phyloP scores from a whole-genome alignment of 495 filamentous ascomycete genomes.

The Rusavskia elegans region DNA sequence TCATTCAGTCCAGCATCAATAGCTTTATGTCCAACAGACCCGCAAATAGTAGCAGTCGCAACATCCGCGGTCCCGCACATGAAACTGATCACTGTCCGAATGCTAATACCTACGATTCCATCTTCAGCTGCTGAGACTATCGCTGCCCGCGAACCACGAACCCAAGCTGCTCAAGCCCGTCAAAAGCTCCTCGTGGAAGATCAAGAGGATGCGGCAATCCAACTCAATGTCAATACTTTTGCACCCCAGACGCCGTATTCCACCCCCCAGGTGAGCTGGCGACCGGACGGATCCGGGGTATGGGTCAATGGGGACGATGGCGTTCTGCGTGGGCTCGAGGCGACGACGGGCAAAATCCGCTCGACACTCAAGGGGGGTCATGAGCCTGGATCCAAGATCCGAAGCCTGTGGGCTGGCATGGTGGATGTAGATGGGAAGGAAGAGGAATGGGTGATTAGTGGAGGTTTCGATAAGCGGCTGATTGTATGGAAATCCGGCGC shows the following conservation, averaged over 20 bases:
- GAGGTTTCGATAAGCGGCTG: conserved; percentile 51
- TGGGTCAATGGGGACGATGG: conserved; percentile 63
- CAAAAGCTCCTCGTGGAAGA: conserved; percentile 33
- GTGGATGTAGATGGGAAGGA: conserved; percentile 23
- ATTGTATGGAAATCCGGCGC: conserved; percentile 36
- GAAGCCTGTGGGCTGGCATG: conserved; percentile 40
- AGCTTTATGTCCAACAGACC: conserved; percentile 37
- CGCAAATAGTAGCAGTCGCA: conserved; percentile 40
- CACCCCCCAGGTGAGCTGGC: conserved; percentile 48
- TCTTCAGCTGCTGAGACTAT: neutral
- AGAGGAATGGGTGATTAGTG: conserved; percentile 48
- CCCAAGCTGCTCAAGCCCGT: conserved; percentile 34
- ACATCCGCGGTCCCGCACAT: conserved; percentile 47
- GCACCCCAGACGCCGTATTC: conserved; percentile 54
- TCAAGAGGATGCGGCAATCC: conserved; percentile 42
- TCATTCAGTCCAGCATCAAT: conserved; percentile 46
- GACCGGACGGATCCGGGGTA: conserved; percentile 46
- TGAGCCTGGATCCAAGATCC: conserved; percentile 44
- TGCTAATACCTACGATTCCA: conserved; percentile 30
- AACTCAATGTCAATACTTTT: conserved; percentile 41
- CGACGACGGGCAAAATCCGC: conserved; percentile 41
- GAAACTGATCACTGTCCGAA: conserved; percentile 48
- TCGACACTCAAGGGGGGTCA: conserved; percentile 35
- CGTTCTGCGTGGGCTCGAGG: conserved; percentile 45
- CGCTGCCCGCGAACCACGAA: conserved; percentile 7